These are phyloP conservation scores for Leishmania tropica DNA, from an alignment of 208 protist genomes.

Conservation along the genomic window DNA sequence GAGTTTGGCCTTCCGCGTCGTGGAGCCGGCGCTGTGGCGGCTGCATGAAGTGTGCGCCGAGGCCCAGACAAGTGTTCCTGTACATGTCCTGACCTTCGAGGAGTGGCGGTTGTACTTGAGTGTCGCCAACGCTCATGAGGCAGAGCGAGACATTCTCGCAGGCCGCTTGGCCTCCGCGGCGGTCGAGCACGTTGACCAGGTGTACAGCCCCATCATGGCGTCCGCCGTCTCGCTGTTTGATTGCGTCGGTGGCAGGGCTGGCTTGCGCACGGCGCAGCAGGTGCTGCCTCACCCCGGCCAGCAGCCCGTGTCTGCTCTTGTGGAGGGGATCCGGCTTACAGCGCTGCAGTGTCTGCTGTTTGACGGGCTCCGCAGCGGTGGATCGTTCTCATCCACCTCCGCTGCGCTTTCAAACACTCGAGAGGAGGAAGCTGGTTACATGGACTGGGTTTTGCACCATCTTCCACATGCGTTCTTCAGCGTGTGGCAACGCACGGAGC, in stretches of 20 bases:
- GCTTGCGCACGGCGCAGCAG: slow-evolving; percentile 55
- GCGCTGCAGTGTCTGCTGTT: slow-evolving; percentile 54
- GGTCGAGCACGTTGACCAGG: neutral
- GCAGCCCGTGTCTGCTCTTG: slow-evolving; percentile 48
- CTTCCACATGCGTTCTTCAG: slow-evolving; percentile 47
- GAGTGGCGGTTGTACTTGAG: slow-evolving; percentile 17
- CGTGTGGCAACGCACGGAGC: slow-evolving; percentile 35
- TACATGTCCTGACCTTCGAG: slow-evolving; percentile 22
- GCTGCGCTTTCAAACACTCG: neutral
- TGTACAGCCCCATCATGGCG: slow-evolving; percentile 14
- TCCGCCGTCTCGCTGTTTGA: slow-evolving; percentile 16
- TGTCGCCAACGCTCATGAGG: neutral
- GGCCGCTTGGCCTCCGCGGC: neutral
- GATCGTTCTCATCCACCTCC: neutral
- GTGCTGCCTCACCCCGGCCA: slow-evolving; percentile 49
- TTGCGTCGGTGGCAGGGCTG: slow-evolving; percentile 30
- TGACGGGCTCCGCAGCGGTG: slow-evolving; percentile 18
- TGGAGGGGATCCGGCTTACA: slow-evolving; percentile 73
- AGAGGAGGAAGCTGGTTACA: slow-evolving; percentile 6
- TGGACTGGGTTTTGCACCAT: slow-evolving; percentile 24
- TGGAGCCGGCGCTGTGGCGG: slow-evolving; percentile 67
- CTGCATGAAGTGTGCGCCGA: slow-evolving; percentile 47
- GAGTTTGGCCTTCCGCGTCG: slow-evolving; percentile 75
- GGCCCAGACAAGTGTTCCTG: neutral
- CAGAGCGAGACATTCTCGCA: neutral